These are phyloP conservation scores for Citeromyces nyonsensis DNA, from an alignment of 805 yeast genomes.

Conservation along the genomic window DNA sequence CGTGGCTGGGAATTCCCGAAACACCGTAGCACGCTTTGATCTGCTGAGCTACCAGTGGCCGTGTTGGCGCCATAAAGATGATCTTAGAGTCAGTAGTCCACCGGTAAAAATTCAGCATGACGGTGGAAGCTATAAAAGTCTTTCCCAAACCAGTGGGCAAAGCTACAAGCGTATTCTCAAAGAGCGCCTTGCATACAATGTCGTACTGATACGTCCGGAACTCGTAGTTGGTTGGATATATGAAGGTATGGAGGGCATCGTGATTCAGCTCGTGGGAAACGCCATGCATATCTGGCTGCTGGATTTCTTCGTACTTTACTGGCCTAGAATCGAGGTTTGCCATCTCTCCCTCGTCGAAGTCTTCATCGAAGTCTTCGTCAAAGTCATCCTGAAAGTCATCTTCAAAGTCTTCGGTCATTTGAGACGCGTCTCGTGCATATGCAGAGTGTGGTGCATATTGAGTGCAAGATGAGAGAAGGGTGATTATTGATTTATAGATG, in stretches of 20 bases:
- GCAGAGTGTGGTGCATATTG: too few species aligned
- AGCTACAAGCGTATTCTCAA: slow-evolving; percentile 68
- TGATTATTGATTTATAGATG: too few species aligned
- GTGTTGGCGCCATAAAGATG: slow-evolving; percentile 92
- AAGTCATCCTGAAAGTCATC: slow-evolving; percentile 9
- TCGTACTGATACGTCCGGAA: slow-evolving; percentile 80
- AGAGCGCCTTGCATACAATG: slow-evolving; percentile 60
- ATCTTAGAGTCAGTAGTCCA: slow-evolving; percentile 78
- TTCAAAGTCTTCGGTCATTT: not conserved
- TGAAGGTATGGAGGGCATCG: slow-evolving; percentile 27
- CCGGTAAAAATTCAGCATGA: slow-evolving; percentile 75
- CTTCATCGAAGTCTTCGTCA: slow-evolving; percentile 8
- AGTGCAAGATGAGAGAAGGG: too few species aligned
- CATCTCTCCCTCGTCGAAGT: slow-evolving; percentile 5
- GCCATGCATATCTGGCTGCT: slow-evolving; percentile 9
- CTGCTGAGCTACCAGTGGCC: slow-evolving; percentile 94
- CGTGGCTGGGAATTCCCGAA: slow-evolving; percentile 65
- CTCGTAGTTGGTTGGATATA: slow-evolving; percentile 79
- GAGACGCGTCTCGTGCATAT: too few species aligned
- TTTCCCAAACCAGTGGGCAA: slow-evolving; percentile 97
- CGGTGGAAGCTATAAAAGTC: slow-evolving; percentile 89
- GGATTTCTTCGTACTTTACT: slow-evolving; percentile 11
- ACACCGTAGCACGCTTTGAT: slow-evolving; percentile 82
- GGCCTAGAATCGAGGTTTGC: too few species aligned
- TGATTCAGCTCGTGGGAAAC: slow-evolving; percentile 32